A percentile compares a stretch with the other conserved stretches of the same genome.
phyloP scores from a whole-genome alignment of 1,284 basidiomycete species.

The Wallemia ichthyophaga region DNA sequence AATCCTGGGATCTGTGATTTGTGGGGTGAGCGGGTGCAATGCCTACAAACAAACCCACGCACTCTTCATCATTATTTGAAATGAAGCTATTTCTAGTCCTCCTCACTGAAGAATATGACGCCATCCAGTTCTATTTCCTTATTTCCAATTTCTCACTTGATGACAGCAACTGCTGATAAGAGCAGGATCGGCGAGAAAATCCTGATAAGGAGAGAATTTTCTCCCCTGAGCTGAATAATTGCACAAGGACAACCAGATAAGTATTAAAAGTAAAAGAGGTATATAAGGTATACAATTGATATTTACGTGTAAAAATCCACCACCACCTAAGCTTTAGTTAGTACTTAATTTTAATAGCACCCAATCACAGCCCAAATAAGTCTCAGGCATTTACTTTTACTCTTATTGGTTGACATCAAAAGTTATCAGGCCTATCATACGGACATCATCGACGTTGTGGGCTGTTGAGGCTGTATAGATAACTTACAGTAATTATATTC shows the following conservation, averaged over 20 bases:
- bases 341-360: too few species aligned
- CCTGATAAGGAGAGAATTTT: too few species aligned
- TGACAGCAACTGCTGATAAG: too few species aligned
- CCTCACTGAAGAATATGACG: background rate
- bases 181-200: too few species aligned
- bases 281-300: too few species aligned
- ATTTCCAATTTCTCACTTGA: too few species aligned
- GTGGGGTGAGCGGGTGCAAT: background rate
- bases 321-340: too few species aligned
- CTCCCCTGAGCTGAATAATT: too few species aligned
- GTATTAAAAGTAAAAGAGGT: too few species aligned
- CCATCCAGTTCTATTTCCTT: background rate
- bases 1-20: background rate
- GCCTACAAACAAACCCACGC: background rate
- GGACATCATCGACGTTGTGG: background rate
- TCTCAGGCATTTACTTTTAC: background rate
- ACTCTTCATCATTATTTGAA: background rate
- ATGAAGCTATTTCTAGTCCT: background rate
- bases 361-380: background rate
- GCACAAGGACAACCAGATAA: too few species aligned
- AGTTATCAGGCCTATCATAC: background rate
- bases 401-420: background rate
- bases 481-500: too few species aligned
- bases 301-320: too few species aligned
- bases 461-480: background rate